phyloP scores from a whole-genome alignment of 805 yeast genomes.

The Saturnispora saitoi region DNA sequence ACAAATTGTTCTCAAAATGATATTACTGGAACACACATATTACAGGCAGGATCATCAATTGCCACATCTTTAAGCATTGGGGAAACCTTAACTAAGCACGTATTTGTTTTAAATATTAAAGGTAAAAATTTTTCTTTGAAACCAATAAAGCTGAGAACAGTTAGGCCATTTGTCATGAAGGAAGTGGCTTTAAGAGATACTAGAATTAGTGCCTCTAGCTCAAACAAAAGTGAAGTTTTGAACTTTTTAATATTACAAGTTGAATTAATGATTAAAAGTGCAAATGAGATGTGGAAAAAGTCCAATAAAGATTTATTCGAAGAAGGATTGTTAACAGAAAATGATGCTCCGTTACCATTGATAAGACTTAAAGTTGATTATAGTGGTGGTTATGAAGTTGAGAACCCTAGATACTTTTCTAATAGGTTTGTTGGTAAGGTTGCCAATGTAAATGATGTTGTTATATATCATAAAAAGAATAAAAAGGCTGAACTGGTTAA shows the following conservation, averaged over 20 bases:
- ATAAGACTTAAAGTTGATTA: conserved; percentile 81
- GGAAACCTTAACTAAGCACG: conserved; percentile 68
- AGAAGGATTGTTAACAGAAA: conserved; percentile 23
- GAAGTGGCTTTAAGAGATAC: conserved; percentile 49
- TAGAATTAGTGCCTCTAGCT: conserved; percentile 50
- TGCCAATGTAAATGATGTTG: conserved; percentile 84
- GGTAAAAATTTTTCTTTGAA: conserved; percentile 48
- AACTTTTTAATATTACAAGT: conserved; percentile 54
- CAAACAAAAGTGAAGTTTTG: conserved; percentile 52
- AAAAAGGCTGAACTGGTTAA: conserved; percentile 13
- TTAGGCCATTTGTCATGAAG: conserved; percentile 74
- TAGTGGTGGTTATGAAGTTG: conserved; percentile 84
- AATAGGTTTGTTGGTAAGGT: conserved; percentile 84
- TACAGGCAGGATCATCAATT: conserved; percentile 91
- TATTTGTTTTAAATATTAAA: conserved; percentile 60
- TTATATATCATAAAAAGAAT: conserved; percentile 51
- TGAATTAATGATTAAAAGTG: conserved; percentile 55
- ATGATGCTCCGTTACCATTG: conserved; percentile 66
- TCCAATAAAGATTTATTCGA: conserved; percentile 23
- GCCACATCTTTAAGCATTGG: conserved; percentile 87
- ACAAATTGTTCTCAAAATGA: conserved; percentile 57
- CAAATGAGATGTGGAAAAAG: conserved; percentile 40
- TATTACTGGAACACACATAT: conserved; percentile 58
- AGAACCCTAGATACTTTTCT: conserved; percentile 81
- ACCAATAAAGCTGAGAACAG: conserved; percentile 56